These are phyloP conservation scores for Aspergillus bertholletiae DNA, from an alignment of 495 filamentous ascomycete species.

Conservation along the genomic window DNA sequence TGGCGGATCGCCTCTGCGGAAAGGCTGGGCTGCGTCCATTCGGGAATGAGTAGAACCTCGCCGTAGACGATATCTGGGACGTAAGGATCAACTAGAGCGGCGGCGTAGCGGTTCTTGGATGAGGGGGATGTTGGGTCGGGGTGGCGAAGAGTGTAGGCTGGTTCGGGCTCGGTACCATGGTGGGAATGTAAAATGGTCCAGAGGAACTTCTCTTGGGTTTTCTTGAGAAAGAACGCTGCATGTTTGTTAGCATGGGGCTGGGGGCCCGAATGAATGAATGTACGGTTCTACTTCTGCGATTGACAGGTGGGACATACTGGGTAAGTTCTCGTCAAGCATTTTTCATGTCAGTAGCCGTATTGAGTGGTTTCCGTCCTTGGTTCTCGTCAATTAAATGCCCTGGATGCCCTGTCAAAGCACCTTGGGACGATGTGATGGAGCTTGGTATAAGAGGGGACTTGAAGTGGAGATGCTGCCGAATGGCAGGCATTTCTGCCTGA, in stretches of 20 bases:
- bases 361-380: neutral
- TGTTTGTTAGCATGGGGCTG: constrained; percentile 28
- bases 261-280: constrained; percentile 14
- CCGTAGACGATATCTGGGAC: constrained; percentile 79
- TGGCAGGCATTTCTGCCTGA: neutral
- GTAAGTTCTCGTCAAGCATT: constrained; percentile 95
- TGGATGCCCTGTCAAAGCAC: neutral
- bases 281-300: constrained; percentile 15
- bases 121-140: constrained; percentile 65
- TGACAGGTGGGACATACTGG: constrained; percentile 52
- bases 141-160: constrained; percentile 74
- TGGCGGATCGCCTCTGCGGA: constrained; percentile 75
- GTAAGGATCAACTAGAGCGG: constrained; percentile 79
- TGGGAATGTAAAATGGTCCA: constrained; percentile 68
- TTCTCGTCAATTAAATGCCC: neutral
- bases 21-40: constrained; percentile 77
- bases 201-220: constrained; percentile 48
- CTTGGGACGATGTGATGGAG: neutral
- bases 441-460: neutral
- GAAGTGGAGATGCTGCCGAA: neutral
- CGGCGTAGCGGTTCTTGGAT: constrained; percentile 79
- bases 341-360: neutral
- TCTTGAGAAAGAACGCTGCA: constrained; percentile 62
- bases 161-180: constrained; percentile 71
- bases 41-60: constrained; percentile 79